These are phyloP conservation scores for Cladosporium austrohemisphaericum DNA, from an alignment of 2,329 filamentous ascomycete species.

Conservation along the genomic window DNA sequence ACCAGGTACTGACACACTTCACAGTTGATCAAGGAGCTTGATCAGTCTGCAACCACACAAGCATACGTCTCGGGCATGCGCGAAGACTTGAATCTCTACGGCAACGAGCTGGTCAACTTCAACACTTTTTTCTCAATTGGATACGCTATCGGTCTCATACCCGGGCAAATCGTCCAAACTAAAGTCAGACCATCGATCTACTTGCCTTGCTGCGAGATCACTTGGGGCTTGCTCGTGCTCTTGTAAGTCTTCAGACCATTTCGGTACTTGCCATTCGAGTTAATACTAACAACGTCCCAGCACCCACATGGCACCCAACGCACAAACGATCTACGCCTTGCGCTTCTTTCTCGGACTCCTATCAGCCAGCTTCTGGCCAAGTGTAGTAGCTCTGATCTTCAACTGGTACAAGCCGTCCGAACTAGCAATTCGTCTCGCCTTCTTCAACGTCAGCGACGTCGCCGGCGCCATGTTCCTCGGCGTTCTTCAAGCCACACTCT, in stretches of 20 bases:
- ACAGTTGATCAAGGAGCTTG: constrained; percentile 49
- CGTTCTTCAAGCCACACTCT: constrained; percentile 54
- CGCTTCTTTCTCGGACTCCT: constrained; percentile 4
- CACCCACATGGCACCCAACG: neutral
- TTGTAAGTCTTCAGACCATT: neutral
- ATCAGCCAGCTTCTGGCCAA: constrained; percentile 7
- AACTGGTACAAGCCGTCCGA: constrained; percentile 44
- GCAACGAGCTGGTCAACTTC: constrained; percentile 16
- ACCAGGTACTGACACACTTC: neutral
- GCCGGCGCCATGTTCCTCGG: constrained; percentile 43
- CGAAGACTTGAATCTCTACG: constrained; percentile 2
- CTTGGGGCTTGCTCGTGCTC: constrained; percentile 3
- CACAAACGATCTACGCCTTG: constrained; percentile 3
- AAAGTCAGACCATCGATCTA: constrained; percentile 13
- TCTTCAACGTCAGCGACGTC: constrained; percentile 27
- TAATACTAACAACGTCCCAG: neutral
- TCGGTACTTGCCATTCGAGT: neutral
- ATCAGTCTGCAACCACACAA: constrained; percentile 36
- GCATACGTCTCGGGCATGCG: constrained; percentile 32
- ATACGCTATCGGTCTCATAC: constrained; percentile 19
- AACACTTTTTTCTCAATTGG: constrained; percentile 18
- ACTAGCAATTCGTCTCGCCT: constrained; percentile 36
- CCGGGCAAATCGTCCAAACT: constrained; percentile 16
- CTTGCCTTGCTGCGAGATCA: constrained; percentile 6
- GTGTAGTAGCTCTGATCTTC: constrained; percentile 41